phyloP scores from a whole-genome alignment of 495 filamentous ascomycete genomes.

The Acidiella bohemica region DNA sequence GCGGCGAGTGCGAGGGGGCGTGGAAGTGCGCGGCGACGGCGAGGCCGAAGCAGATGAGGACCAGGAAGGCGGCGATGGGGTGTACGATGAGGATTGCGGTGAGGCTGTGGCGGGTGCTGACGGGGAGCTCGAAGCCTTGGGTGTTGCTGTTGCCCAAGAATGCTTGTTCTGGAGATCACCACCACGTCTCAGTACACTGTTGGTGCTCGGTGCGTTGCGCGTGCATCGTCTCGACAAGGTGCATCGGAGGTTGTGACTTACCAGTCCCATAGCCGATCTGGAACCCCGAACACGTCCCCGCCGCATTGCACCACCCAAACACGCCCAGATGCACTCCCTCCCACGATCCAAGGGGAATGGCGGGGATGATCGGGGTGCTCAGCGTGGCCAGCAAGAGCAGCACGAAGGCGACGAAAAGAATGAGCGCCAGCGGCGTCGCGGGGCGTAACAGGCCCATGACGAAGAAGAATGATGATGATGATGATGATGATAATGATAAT shows the following conservation, averaged over 20 bases:
- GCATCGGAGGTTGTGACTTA: no score
- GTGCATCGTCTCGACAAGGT: no score
- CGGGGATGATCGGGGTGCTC: constrained; percentile 82
- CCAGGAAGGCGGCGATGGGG: constrained; percentile 76
- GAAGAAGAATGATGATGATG: background rate
- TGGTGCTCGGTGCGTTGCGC: no score
- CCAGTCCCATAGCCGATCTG: constrained; percentile 76
- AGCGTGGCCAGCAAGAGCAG: constrained; percentile 76
- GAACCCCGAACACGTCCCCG: constrained; percentile 52
- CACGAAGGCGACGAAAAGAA: constrained; percentile 75
- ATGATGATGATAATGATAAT: no score
- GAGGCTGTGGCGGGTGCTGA: constrained; percentile 63
- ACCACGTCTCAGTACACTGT: no score
- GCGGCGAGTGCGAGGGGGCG: constrained; percentile 79
- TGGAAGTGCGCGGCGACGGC: constrained; percentile 76
- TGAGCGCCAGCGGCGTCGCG: constrained; percentile 77
- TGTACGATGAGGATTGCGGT: constrained; percentile 86
- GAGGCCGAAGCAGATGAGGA: constrained; percentile 68
- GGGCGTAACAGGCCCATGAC: constrained; percentile 59
- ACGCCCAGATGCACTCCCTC: constrained; percentile 74
- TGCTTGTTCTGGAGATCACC: constrained; percentile 23
- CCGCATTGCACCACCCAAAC: constrained; percentile 68
- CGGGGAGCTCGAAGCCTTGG: constrained; percentile 59
- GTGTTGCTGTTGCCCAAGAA: constrained; percentile 28
- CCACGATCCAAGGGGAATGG: constrained; percentile 68